These are phyloP conservation scores for Apiospora phragmitis DNA, from an alignment of 2,329 filamentous ascomycete genomes.

Conservation along the genomic window DNA sequence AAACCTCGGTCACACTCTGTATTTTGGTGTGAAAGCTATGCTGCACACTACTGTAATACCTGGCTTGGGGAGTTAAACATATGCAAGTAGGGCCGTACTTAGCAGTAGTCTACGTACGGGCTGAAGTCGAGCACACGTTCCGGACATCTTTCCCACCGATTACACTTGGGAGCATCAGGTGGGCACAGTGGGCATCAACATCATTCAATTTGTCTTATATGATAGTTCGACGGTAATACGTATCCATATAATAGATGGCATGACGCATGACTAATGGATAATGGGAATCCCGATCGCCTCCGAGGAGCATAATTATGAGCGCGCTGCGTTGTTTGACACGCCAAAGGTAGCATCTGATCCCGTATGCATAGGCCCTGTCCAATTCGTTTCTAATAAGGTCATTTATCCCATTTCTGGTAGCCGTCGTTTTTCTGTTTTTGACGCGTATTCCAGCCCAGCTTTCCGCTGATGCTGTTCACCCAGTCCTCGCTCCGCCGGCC, in stretches of 20 bases:
- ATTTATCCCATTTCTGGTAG: conserved; percentile 48
- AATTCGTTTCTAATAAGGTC: conserved; percentile 7
- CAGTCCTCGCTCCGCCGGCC: conserved; percentile 74
- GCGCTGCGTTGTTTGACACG: background rate
- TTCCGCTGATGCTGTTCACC: conserved; percentile 78
- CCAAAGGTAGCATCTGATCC: background rate
- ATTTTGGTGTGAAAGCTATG: too few relatives aligned
- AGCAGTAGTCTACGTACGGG: too few relatives aligned
- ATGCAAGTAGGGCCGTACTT: too few relatives aligned
- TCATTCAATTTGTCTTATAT: background rate
- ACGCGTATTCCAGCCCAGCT: conserved; percentile 79
- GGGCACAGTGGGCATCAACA: background rate
- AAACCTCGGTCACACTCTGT: too few relatives aligned
- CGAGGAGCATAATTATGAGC: background rate
- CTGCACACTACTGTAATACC: too few relatives aligned
- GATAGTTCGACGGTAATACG: too few relatives aligned
- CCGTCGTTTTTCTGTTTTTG: conserved; percentile 71
- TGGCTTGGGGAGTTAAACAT: too few relatives aligned
- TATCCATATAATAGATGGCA: background rate
- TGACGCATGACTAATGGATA: background rate
- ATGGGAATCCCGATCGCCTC: background rate
- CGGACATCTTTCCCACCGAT: background rate
- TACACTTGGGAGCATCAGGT: background rate
- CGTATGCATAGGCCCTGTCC: background rate
- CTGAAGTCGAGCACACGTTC: background rate